Evolutionary conservation across 352 stramenopile genomes (phyloP).

Genomic region (Globisporangium emineosum): DNA sequence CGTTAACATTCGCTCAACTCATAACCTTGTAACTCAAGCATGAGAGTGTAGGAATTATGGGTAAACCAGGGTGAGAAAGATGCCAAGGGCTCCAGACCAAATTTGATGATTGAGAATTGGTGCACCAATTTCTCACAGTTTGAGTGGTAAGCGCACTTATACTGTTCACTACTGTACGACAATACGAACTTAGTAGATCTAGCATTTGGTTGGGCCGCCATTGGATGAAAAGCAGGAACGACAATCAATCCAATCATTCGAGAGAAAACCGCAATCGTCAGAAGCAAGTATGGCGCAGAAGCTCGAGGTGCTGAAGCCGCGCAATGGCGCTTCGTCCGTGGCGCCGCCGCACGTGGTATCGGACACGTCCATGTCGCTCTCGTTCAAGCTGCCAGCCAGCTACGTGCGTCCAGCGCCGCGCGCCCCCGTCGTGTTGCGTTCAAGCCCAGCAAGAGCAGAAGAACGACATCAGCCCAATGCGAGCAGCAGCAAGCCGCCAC

Average conservation of each 20-base stretch:
- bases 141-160: too few species aligned
- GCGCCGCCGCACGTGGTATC: constrained; percentile 27
- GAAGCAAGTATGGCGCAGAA: constrained; percentile 13
- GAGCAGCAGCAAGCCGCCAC: neutral
- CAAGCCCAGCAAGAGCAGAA: neutral
- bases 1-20: too few species aligned
- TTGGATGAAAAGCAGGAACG: neutral
- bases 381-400: constrained; percentile 35
- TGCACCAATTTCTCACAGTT: too few species aligned
- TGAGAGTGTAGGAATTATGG: too few species aligned
- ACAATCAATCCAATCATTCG: neutral
- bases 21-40: too few species aligned
- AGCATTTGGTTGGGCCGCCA: neutral
- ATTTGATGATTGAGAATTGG: too few species aligned
- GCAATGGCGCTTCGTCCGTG: constrained; percentile 14
- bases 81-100: too few species aligned
- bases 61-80: too few species aligned
- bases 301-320: constrained; percentile 44
- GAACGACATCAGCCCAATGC: neutral
- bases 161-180: too few species aligned
- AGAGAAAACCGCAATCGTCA: neutral
- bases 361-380: constrained; percentile 45
- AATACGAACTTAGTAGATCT: neutral
- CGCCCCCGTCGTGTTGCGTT: neutral
- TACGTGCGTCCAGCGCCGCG: constrained; percentile 14